phyloP scores from a whole-genome alignment of 352 stramenopile genomes.

The Phytophthora pluvialis region DNA sequence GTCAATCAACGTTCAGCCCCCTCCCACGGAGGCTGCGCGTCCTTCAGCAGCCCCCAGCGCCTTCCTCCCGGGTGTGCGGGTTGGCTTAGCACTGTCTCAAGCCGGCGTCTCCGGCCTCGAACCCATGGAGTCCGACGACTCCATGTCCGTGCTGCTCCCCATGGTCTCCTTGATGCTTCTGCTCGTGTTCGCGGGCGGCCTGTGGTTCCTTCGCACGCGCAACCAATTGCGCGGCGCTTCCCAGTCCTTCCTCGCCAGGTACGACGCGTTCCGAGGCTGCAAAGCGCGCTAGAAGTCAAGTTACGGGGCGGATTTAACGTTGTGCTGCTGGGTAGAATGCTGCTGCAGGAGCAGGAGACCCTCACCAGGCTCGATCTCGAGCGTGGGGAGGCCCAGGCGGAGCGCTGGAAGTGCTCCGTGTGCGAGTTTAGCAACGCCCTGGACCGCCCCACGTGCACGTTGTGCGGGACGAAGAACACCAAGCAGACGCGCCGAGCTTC shows the following conservation, averaged over 20 bases:
- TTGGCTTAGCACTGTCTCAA: slow-evolving; percentile 17
- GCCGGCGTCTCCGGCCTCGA: background rate
- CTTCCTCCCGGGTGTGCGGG: slow-evolving; percentile 1
- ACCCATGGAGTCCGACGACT: slow-evolving; percentile 38
- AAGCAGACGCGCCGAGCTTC: slow-evolving; percentile 14
- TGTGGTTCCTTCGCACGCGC: slow-evolving; percentile 73
- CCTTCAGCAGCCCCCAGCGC: background rate
- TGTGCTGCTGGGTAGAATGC: slow-evolving; percentile 40
- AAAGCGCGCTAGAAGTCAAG: background rate
- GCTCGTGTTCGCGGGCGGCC: slow-evolving; percentile 63
- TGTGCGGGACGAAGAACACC: slow-evolving; percentile 79
- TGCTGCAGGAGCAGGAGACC: slow-evolving; percentile 60
- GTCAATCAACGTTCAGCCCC: slow-evolving; percentile 17
- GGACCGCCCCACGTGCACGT: slow-evolving; percentile 62
- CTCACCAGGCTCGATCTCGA: slow-evolving; percentile 80
- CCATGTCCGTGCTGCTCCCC: slow-evolving; percentile 74
- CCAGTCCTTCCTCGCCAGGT: slow-evolving; percentile 57
- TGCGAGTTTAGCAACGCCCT: slow-evolving; percentile 83
- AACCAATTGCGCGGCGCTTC: slow-evolving; percentile 40
- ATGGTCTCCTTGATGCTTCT: slow-evolving; percentile 74
- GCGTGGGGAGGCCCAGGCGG: slow-evolving; percentile 58
- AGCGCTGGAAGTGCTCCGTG: slow-evolving; percentile 80
- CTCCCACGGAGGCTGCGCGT: background rate
- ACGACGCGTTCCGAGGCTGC: slow-evolving; percentile 11
- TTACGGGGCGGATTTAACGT: background rate